Base-by-base conservation (phyloP, 768 basidiomycete genomes). In the Sarcodon aspratus region DNA sequence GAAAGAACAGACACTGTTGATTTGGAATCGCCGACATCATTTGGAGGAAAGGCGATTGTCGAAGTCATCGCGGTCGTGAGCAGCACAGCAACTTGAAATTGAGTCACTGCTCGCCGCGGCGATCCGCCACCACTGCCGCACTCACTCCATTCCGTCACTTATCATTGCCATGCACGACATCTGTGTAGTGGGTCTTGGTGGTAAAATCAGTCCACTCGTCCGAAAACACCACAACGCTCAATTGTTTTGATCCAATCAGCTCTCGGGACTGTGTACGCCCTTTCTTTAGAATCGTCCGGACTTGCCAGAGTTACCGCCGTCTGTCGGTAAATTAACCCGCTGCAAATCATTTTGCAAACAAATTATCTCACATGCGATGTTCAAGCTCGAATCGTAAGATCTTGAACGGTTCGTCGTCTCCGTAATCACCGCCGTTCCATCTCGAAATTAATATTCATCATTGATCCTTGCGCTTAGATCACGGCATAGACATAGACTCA, bases 221-320 rank as follows among this genome's bases (percentile, higher is more conserved):
- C 46, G 33, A 15, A 13, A 15, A 32, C 13, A 44, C 34, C 45
- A 45, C 31, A 9, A n/a, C 17, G 1, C 9, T 37, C 12, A 8
- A 17, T 4, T 10, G 13, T 15, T 40, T 17, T 9, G 15, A 42
- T 36, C 1, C 3, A 15, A 9, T 7, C 33, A 65, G 64, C 62
- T 9, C 59, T 66, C 44, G 64, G 64, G 3, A 55, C 63, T 12
- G 27, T 64, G 6, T 66, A 66, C 46, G 59, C 56, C 6, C 63
- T 51, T 33, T 57, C 55, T 3, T 49, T 66, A 1, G 55, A 64
- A 33, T 51, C 52, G 27, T 61, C 58, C 1, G 55, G 54, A 8
- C 47, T 52, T 13, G 62, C 52, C 3, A 49, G 54, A 31, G 53
- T 64, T 4, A 66, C 63, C 3, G 63, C 60, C 0, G 62, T 66